Base-by-base conservation (phyloP, 179 eudicot species). In the Sideroxylon spinosum region DNA sequence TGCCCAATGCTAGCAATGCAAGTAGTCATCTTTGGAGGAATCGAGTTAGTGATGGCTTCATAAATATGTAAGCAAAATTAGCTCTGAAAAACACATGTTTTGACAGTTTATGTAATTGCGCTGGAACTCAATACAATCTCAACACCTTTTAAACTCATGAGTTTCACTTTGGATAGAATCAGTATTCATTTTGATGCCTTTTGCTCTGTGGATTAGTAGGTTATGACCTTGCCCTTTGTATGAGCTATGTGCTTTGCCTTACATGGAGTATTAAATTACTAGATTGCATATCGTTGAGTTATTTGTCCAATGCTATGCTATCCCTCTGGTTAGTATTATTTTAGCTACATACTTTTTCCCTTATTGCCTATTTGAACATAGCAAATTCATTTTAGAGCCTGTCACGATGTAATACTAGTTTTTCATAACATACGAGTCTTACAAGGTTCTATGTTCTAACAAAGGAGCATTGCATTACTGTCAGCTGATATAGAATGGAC, bases 1-100 rank as follows among this genome's bases (percentile, higher is more conserved):
- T 79, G 37, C 77, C 91, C 37, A 89, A 85, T 78, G 84, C 82
- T 73, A 90, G 87, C 85, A 79, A 80, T 81, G 79, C 78, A 68
- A 85, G 86, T 68, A 80, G 84, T 84, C 82, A 87, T 77, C 83
- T 81, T 76, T 78, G 78, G 77, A 89, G 81, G 79, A 86, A 86
- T 71, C 88, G 87, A 88, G 87, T 74, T 63, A 91, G 89, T 72
- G 89, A 91, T 80, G 90, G 86, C 60, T 87, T 79, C 70, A 68
- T 78, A 74, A 22, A 44, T 67, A 85, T 79, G 97, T 95, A 88
- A 87, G 97, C 82, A 67, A 68, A 75, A 60, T 61, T 57, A 28
- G 28, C 64, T 56, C 1, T 68, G 22, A 37, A 20, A 23, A 9
- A 28, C 62, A 28, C 70, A 11, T 28, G 29, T 28, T 65, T 55